A percentile compares a stretch with the other conserved stretches of the same genome.
Conservation (phyloP, 164 flowering plant genomes). For the Protea cynaroides region DNA sequence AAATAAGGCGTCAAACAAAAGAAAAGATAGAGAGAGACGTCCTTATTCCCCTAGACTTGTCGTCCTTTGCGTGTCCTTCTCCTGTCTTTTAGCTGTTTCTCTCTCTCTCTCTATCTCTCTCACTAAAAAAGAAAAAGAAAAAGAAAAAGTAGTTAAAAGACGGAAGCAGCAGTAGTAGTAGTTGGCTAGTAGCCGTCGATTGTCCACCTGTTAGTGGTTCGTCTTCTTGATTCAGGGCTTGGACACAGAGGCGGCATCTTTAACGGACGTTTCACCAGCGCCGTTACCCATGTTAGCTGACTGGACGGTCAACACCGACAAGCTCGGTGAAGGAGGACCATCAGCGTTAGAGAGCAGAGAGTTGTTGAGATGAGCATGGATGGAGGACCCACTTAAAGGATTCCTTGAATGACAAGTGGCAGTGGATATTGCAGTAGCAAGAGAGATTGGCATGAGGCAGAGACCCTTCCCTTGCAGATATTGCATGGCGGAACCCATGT, state of each 20-base stretch:
- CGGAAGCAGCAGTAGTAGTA: too few relatives aligned
- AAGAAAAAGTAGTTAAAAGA: background rate
- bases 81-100: too few relatives aligned
- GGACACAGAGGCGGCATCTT: slow-evolving; percentile 61
- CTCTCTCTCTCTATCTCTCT: background rate
- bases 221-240: slow-evolving; percentile 28
- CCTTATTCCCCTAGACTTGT: slow-evolving; percentile 24
- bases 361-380: too few relatives aligned
- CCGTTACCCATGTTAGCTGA: slow-evolving; percentile 49
- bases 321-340: slow-evolving; percentile 53
- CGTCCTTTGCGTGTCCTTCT: background rate
- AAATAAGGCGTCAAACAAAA: slow-evolving; percentile 28
- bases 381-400: slow-evolving; percentile 4
- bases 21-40: slow-evolving; percentile 2
- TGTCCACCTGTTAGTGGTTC: too few relatives aligned
- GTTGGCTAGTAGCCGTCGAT: too few relatives aligned
- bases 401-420: slow-evolving; percentile 57
- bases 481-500: slow-evolving; percentile 98
- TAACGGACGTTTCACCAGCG: slow-evolving; percentile 32
- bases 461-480: slow-evolving; percentile 94
- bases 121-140: background rate
- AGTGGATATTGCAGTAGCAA: slow-evolving; percentile 87
- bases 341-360: slow-evolving; percentile 19
- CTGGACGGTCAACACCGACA: slow-evolving; percentile 71
- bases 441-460: slow-evolving; percentile 96